Evolutionary conservation across 495 filamentous ascomycete genomes (phyloP).

Genomic region (Acidiella bohemica): DNA sequence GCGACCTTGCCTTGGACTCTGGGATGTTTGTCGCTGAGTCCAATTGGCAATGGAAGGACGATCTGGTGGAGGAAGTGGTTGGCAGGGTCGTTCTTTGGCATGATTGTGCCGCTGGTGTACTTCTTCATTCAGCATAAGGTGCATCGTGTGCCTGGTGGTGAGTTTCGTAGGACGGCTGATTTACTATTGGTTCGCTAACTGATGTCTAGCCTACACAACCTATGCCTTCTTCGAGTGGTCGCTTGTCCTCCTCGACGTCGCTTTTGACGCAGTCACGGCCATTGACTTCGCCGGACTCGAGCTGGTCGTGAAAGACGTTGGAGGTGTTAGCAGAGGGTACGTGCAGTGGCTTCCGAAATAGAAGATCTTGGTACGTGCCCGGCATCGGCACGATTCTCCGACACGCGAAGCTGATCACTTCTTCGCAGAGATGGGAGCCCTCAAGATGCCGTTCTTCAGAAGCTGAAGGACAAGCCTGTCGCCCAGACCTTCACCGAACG

Average conservation of each 20-base stretch:
- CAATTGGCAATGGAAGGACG: slow-evolving; percentile 59
- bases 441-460: slow-evolving; percentile 68
- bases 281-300: slow-evolving; percentile 88
- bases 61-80: slow-evolving; percentile 83
- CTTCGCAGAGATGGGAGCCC: slow-evolving; percentile 44
- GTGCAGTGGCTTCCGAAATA: slow-evolving; percentile 93
- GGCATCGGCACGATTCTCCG: slow-evolving; percentile 4
- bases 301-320: slow-evolving; percentile 74
- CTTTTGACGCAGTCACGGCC: slow-evolving; percentile 92
- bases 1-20: slow-evolving; percentile 91
- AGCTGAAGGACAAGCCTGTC: slow-evolving; percentile 72
- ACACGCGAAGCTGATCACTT: neutral
- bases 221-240: slow-evolving; percentile 99
- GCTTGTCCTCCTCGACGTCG: slow-evolving; percentile 86
- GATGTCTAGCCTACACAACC: slow-evolving; percentile 71
- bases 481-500: slow-evolving; percentile 53
- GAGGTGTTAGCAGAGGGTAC: slow-evolving; percentile 95
- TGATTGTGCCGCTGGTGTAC: slow-evolving; percentile 79
- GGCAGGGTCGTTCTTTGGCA: slow-evolving; percentile 76
- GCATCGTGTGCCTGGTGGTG: slow-evolving; percentile 86
- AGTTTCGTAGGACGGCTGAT: no score
- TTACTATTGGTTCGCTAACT: neutral
- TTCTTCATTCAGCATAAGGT: slow-evolving; percentile 99
- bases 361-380: slow-evolving; percentile 29
- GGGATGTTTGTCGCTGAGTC: slow-evolving; percentile 80